Base-by-base conservation (phyloP, 345 rosid genomes). In the Eucalyptus dawsonii region DNA sequence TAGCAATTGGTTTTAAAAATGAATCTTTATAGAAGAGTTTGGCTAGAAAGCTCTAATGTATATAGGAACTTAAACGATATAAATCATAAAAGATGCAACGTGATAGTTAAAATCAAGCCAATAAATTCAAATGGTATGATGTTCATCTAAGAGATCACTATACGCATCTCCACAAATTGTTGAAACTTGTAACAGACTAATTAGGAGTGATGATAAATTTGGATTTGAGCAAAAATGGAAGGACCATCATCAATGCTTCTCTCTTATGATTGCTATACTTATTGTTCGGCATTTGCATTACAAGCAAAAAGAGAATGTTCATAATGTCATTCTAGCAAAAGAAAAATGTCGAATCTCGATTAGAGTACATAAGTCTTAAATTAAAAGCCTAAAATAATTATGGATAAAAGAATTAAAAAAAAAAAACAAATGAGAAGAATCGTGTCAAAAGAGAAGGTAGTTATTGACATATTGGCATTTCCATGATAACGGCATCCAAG, bases 211-310 rank as follows among this genome's bases (percentile, higher is more conserved):
- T 3, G 7, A 31, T 34, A 16, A 15, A 67, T 37, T 34, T 11
- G 6, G 44, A 34, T 9, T 34, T 34, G 12, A 22, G 13, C 3
- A 2, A 19, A 69, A 69, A 34, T 16, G 24, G 44, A 69, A 69
- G 44, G 44, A 67, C 21, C 21, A 8, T 9, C 6, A 8, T 15
- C 3, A 5, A 1, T 22, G 27, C 0, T n/a, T n/a, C n/a, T n/a
- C n/a, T n/a, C n/a, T n/a, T n/a, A n/a, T n/a, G n/a, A n/a, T n/a
- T n/a, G n/a, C 56, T 2, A 50, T 50, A 50, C 37, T 65, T 29
- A 4, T 65, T 15, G 1, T n/a, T 16, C 4, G 9, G n/a, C 76
- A 9, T 4, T 19, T 19, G 6, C 4, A 1, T 34, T 9, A 3
- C 9, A 4, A 9, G 45, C 2, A 44, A 2, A 44, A 44, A 44